Percentiles rank a stretch among this genome's conserved stretches.
Conservation (phyloP, 2,329 filamentous ascomycete species). For the Dactylellina leptospora region DNA sequence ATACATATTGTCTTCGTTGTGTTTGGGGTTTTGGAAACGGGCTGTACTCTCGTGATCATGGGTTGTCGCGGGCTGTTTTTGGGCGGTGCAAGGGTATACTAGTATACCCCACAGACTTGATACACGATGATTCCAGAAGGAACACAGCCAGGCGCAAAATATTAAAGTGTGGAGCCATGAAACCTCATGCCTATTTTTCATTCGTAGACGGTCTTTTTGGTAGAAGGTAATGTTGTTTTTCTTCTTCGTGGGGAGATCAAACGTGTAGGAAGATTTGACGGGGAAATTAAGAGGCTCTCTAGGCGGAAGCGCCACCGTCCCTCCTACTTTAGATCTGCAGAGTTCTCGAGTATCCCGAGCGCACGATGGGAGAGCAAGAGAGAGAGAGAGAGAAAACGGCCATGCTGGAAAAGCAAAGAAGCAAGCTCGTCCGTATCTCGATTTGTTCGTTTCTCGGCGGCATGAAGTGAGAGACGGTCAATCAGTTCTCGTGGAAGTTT, state of each 20-base stretch:
- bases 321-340: slow-evolving; percentile 15
- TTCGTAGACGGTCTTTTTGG: neutral
- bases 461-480: slow-evolving; percentile 3
- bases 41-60: slow-evolving; percentile 25
- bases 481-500: neutral
- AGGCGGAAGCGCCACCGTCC: slow-evolving; percentile 47
- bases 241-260: neutral
- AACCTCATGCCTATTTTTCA: neutral
- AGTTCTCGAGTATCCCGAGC: slow-evolving; percentile 16
- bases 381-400: neutral
- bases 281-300: slow-evolving; percentile 32
- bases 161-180: neutral
- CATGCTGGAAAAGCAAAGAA: slow-evolving; percentile 26
- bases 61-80: neutral
- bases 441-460: neutral
- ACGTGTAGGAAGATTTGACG: neutral
- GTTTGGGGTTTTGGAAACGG: neutral
- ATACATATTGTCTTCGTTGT: neutral
- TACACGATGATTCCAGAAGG: slow-evolving; percentile 21
- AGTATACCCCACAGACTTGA: slow-evolving; percentile 32
- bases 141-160: neutral
- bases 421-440: neutral
- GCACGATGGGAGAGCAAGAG: neutral
- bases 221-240: neutral
- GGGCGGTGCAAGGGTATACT: neutral